phyloP scores from a whole-genome alignment of 352 stramenopile species.

The Pythium angustatum region DNA sequence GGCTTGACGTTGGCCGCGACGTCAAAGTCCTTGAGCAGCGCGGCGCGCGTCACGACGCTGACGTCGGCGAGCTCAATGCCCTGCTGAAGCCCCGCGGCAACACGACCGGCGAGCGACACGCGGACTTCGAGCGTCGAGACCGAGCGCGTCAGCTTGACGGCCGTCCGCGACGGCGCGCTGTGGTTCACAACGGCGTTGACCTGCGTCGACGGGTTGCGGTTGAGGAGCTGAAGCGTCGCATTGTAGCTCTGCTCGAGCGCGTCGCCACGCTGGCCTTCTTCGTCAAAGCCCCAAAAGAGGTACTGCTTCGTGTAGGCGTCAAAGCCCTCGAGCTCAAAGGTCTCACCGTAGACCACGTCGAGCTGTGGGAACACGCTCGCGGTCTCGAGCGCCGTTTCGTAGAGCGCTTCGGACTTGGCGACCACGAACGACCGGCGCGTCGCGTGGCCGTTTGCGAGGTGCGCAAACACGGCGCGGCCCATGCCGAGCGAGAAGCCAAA shows the following conservation, averaged over 20 bases:
- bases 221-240: slow-evolving; percentile 50
- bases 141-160: slow-evolving; percentile 35
- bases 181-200: slow-evolving; percentile 62
- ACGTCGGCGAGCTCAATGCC: slow-evolving; percentile 60
- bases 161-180: slow-evolving; percentile 37
- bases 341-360: slow-evolving; percentile 57
- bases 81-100: slow-evolving; percentile 36
- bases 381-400: slow-evolving; percentile 50
- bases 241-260: slow-evolving; percentile 39
- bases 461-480: slow-evolving; percentile 63
- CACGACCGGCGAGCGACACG: slow-evolving; percentile 44
- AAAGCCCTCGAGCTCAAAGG: slow-evolving; percentile 38
- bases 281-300: slow-evolving; percentile 88
- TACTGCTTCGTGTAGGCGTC: slow-evolving; percentile 85
- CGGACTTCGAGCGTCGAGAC: slow-evolving; percentile 60
- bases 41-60: slow-evolving; percentile 49
- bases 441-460: slow-evolving; percentile 35
- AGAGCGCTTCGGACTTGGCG: slow-evolving; percentile 72
- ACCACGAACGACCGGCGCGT: slow-evolving; percentile 78
- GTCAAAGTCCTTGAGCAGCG: slow-evolving; percentile 55
- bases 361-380: slow-evolving; percentile 49
- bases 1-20: slow-evolving; percentile 53
- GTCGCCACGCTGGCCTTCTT: slow-evolving; percentile 42
- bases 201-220: slow-evolving; percentile 66
- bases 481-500: slow-evolving; percentile 68